Evolutionary conservation across 345 rosid species (phyloP).

Genomic region (Lepidium sativum): DNA sequence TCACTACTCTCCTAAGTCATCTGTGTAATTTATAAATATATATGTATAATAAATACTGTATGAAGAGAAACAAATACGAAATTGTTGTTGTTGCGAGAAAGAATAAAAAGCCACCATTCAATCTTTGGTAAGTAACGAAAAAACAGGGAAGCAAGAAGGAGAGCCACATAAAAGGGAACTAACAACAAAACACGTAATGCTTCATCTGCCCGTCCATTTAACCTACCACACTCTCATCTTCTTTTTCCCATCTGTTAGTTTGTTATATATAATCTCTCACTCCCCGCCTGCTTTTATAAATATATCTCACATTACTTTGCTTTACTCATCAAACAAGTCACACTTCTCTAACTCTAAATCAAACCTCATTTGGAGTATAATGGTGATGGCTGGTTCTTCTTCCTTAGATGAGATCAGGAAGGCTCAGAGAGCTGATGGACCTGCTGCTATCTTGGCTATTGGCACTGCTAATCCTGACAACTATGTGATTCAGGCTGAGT

Average conservation of each 20-base stretch:
- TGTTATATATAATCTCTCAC: conserved; percentile 12
- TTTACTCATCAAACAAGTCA: not conserved
- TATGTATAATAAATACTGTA: too few relatives aligned
- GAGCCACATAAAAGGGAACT: conserved; percentile 20
- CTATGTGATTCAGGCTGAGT: conserved; percentile 46
- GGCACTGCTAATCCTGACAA: conserved; percentile 59
- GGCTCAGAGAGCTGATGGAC: conserved; percentile 57
- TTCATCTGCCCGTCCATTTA: conserved; percentile 39
- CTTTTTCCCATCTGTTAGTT: not conserved
- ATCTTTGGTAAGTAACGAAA: conserved; percentile 26
- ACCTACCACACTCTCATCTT: conserved; percentile 33
- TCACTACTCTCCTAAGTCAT: too few relatives aligned
- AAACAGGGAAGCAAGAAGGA: conserved; percentile 4
- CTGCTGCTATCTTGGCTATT: conserved; percentile 51
- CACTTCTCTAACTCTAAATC: not conserved
- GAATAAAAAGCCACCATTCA: conserved; percentile 21
- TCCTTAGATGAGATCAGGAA: conserved; percentile 45
- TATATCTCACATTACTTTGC: not conserved
- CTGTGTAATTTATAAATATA: too few relatives aligned
- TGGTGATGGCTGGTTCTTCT: conserved; percentile 11
- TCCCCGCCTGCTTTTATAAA: not conserved
- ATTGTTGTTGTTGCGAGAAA: not conserved
- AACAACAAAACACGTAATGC: conserved; percentile 33
- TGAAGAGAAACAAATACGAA: not conserved
- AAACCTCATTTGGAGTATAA: not conserved